These are phyloP conservation scores for Calonectria multiphialidica DNA, from an alignment of 2,329 filamentous ascomycete species.

Conservation along the genomic window DNA sequence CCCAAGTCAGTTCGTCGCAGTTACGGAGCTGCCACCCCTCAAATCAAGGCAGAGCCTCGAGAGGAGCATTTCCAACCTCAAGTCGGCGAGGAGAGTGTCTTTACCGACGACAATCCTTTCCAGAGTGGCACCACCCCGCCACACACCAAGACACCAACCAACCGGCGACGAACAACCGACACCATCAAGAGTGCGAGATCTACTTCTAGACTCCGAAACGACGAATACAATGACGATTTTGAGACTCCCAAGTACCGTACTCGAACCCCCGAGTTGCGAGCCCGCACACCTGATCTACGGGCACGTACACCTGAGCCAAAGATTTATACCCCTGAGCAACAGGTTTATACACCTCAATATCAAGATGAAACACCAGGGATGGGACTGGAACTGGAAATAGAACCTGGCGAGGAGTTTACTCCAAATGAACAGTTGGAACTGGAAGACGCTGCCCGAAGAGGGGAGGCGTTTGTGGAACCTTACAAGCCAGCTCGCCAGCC, in stretches of 20 bases:
- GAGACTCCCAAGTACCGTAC: constrained; percentile 59
- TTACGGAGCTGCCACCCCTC: constrained; percentile 64
- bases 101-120: constrained; percentile 93
- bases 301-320: constrained; percentile 48
- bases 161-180: constrained; percentile 63
- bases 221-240: constrained; percentile 43
- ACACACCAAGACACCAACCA: constrained; percentile 59
- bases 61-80: constrained; percentile 38
- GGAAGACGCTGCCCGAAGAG: constrained; percentile 72
- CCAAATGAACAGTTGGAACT: constrained; percentile 89
- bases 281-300: constrained; percentile 36
- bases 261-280: constrained; percentile 50
- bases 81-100: constrained; percentile 71
- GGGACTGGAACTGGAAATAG: constrained; percentile 52
- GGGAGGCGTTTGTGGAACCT: constrained; percentile 59
- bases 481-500: constrained; percentile 53
- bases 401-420: constrained; percentile 92
- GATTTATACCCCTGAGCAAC: not conserved
- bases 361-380: not conserved
- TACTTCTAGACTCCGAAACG: constrained; percentile 58
- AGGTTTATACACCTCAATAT: not conserved
- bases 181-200: constrained; percentile 56
- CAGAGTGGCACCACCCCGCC: constrained; percentile 83
- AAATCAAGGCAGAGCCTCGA: constrained; percentile 67
- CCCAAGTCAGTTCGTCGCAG: constrained; percentile 61